These are phyloP conservation scores for Sophora flavescens DNA, from an alignment of 306 rosid species.

Conservation along the genomic window DNA sequence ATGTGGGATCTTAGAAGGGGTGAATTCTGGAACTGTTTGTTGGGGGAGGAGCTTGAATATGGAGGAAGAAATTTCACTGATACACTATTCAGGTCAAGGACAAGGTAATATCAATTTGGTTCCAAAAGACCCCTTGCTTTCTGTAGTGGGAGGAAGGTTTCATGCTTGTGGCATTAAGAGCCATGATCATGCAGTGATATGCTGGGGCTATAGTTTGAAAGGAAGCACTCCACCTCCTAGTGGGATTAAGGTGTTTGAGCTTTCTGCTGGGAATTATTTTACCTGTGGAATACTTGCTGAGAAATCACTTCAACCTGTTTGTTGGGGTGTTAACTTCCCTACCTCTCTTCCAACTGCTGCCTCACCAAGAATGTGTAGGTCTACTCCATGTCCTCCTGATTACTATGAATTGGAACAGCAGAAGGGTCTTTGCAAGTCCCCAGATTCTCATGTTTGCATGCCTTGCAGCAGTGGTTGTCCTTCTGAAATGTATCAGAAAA, in stretches of 20 bases:
- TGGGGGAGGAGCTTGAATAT: slow-evolving; percentile 88
- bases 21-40: slow-evolving; percentile 67
- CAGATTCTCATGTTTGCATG: slow-evolving; percentile 65
- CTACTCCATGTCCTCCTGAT: slow-evolving; percentile 76
- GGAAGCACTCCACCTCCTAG: slow-evolving; percentile 74
- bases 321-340: slow-evolving; percentile 95
- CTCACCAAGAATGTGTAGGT: slow-evolving; percentile 70
- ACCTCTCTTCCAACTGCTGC: slow-evolving; percentile 81
- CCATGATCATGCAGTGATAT: slow-evolving; percentile 73
- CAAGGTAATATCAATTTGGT: slow-evolving; percentile 76
- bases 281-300: slow-evolving; percentile 86
- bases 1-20: slow-evolving; percentile 83
- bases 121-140: slow-evolving; percentile 76
- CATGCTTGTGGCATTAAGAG: slow-evolving; percentile 95
- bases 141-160: slow-evolving; percentile 89
- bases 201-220: slow-evolving; percentile 84
- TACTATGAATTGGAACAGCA: slow-evolving; percentile 63
- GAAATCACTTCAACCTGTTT: slow-evolving; percentile 76
- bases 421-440: slow-evolving; percentile 64
- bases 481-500: slow-evolving; percentile 70
- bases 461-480: slow-evolving; percentile 81
- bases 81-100: slow-evolving; percentile 57
- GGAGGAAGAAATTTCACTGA: slow-evolving; percentile 75
- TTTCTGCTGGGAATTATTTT: slow-evolving; percentile 89
- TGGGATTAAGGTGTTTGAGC: slow-evolving; percentile 65